phyloP scores from a whole-genome alignment of 805 yeast species.

The Cyberlindnera maclurae region DNA sequence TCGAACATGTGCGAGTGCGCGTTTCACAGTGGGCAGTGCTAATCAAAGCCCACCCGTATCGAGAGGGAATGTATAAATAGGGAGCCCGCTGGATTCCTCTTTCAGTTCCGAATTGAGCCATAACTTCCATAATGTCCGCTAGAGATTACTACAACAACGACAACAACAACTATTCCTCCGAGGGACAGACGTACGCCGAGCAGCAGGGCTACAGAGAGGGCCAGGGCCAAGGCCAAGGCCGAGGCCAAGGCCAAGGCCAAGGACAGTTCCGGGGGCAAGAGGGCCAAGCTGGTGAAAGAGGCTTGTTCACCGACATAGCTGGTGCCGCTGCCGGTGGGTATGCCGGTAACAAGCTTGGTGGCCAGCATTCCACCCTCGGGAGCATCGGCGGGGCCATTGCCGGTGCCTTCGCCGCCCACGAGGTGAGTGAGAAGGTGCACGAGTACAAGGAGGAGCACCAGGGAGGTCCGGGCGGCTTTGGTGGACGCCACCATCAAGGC shows the following conservation, averaged over 20 bases:
- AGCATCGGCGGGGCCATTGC: slow-evolving; percentile 46
- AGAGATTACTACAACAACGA: slow-evolving; percentile 29
- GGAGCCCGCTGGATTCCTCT: too few relatives aligned
- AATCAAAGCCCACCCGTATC: too few relatives aligned
- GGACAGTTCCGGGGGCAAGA: too few relatives aligned
- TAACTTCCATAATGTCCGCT: too few relatives aligned
- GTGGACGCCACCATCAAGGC: slow-evolving; percentile 19
- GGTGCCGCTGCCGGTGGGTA: slow-evolving; percentile 51
- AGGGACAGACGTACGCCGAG: slow-evolving; percentile 6
- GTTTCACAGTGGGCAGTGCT: too few relatives aligned
- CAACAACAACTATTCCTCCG: slow-evolving; percentile 27
- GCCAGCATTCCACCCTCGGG: slow-evolving; percentile 31
- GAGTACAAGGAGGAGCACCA: slow-evolving; percentile 20
- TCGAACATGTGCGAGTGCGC: too few relatives aligned
- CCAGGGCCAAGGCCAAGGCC: slow-evolving; percentile 4
- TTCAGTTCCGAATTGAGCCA: too few relatives aligned
- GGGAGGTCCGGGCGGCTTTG: slow-evolving; percentile 13
- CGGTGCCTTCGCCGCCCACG: slow-evolving; percentile 50
- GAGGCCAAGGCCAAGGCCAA: too few relatives aligned
- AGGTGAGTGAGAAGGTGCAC: slow-evolving; percentile 35
- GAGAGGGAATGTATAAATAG: too few relatives aligned
- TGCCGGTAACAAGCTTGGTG: slow-evolving; percentile 40
- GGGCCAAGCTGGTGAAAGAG: slow-evolving; percentile 29
- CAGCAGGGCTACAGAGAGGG: slow-evolving; percentile 14
- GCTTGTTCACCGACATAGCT: slow-evolving; percentile 35